Evolutionary conservation across 768 basidiomycete species (phyloP).

Genomic region (Tylopilus intermedius): DNA sequence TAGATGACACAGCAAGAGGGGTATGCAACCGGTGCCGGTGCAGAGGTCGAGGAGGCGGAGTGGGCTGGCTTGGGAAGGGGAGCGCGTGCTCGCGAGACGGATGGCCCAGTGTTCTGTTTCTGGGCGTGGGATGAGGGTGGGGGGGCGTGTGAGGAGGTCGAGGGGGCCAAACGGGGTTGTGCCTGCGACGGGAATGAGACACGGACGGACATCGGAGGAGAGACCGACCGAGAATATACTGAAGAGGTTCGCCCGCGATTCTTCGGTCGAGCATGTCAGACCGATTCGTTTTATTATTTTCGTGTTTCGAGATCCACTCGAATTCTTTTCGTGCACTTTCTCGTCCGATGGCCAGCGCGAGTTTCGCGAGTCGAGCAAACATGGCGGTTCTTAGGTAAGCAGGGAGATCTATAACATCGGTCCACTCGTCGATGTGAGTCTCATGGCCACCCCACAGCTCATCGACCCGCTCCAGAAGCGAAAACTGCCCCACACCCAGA

Average conservation of each 20-base stretch:
- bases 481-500: slow-evolving; percentile 26
- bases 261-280: slow-evolving; percentile 53
- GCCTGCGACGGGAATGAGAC: slow-evolving; percentile 32
- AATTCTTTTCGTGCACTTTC: slow-evolving; percentile 39
- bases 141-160: slow-evolving; percentile 63
- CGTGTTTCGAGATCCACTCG: slow-evolving; percentile 42
- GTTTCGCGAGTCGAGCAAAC: slow-evolving; percentile 20
- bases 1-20: slow-evolving; percentile 71
- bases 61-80: slow-evolving; percentile 27
- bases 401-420: not conserved
- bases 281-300: not conserved
- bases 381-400: not conserved
- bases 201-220: not conserved
- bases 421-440: no score
- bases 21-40: slow-evolving; percentile 90
- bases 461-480: not conserved
- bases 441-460: not conserved
- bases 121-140: slow-evolving; percentile 89
- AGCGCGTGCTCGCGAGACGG: slow-evolving; percentile 48
- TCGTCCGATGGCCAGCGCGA: slow-evolving; percentile 33
- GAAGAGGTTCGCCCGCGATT: slow-evolving; percentile 70
- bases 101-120: slow-evolving; percentile 87
- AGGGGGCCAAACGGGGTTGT: slow-evolving; percentile 86
- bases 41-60: slow-evolving; percentile 77
- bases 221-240: slow-evolving; percentile 86